A percentile compares a stretch with the other conserved stretches of the same genome.
These are phyloP conservation scores for Candida dendrica DNA, from an alignment of 805 yeast species.

Conservation along the genomic window DNA sequence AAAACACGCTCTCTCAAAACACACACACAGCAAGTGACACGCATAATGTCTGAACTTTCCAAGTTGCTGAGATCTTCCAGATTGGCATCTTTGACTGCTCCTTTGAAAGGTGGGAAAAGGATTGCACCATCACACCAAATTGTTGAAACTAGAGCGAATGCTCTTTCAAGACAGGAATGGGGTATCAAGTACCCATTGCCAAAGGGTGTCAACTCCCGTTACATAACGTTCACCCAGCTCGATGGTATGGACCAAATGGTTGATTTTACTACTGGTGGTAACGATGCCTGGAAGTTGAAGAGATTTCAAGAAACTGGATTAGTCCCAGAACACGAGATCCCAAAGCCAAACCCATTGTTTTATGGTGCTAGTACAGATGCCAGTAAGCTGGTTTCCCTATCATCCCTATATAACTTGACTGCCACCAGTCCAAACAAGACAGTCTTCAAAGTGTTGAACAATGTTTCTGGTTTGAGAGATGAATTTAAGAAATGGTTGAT, in stretches of 20 bases:
- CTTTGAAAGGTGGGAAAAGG: conserved; percentile 9
- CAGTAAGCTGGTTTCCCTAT: background rate
- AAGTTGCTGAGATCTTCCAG: conserved; percentile 24
- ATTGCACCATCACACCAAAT: conserved; percentile 63
- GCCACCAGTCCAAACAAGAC: background rate
- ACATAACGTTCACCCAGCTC: conserved; percentile 55
- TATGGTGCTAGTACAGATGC: conserved; percentile 18
- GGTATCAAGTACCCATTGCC: conserved; percentile 74
- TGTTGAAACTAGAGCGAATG: conserved; percentile 59
- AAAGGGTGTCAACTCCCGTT: conserved; percentile 46
- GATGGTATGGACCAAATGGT: conserved; percentile 66
- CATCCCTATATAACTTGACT: background rate
- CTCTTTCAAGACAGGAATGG: conserved; percentile 61
- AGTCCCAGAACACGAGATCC: conserved; percentile 22
- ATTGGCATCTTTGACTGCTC: conserved; percentile 27
- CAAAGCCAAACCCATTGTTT: conserved; percentile 28
- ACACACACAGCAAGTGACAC: background rate
- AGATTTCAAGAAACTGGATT: conserved; percentile 67
- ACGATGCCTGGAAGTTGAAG: conserved; percentile 50
- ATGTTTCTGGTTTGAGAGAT: conserved; percentile 36
- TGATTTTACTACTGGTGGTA: conserved; percentile 59
- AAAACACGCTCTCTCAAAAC: too few species aligned
- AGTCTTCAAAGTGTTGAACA: background rate
- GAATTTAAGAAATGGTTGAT: conserved; percentile 52
- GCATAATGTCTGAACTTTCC: conserved; percentile 18